phyloP scores from a whole-genome alignment of 345 rosid genomes.

The Moricandia moricandioides region DNA sequence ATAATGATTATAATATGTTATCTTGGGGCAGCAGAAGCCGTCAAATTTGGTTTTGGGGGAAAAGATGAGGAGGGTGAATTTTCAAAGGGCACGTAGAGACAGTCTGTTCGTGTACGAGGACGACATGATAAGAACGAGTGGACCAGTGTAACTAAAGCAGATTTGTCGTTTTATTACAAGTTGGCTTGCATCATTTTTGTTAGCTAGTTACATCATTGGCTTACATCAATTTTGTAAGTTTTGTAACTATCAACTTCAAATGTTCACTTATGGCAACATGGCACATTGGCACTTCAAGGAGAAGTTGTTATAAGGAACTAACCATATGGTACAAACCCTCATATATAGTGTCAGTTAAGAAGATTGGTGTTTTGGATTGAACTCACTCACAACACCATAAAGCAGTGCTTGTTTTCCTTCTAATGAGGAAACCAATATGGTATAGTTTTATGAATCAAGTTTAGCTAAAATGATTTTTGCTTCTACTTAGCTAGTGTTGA shows the following conservation, averaged over 20 bases:
- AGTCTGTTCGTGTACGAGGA: constrained; percentile 12
- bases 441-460: background rate
- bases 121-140: constrained; percentile 10
- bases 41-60: constrained; percentile 12
- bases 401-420: background rate
- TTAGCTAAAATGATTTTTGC: background rate
- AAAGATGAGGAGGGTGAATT: constrained; percentile 9
- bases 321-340: background rate
- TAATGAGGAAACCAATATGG: background rate
- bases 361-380: background rate
- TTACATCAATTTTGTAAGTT: background rate
- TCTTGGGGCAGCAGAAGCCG: background rate
- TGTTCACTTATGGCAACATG: background rate
- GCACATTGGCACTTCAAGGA: background rate
- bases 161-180: constrained; percentile 21
- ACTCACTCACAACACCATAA: background rate
- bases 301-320: background rate
- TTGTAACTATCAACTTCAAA: background rate
- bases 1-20: background rate
- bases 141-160: constrained; percentile 12
- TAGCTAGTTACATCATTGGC: background rate
- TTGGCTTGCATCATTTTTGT: constrained; percentile 3
- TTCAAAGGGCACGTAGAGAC: constrained; percentile 13
- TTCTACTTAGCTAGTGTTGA: background rate
- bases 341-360: background rate